phyloP scores from a whole-genome alignment of 768 basidiomycete genomes.

The Russula earlei region DNA sequence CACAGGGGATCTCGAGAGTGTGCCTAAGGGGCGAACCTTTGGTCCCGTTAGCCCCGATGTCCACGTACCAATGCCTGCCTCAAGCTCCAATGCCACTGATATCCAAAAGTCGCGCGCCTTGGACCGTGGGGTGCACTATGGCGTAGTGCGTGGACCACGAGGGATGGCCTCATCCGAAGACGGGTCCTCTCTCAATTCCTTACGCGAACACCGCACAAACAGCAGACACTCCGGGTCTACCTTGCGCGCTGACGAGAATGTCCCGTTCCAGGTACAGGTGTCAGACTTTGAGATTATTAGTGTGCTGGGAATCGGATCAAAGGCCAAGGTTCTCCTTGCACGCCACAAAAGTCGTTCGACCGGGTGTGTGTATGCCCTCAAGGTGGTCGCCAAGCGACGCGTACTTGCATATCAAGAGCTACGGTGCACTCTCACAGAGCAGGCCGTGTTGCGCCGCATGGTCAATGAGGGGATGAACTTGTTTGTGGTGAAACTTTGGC shows the following conservation, averaged over 20 bases:
- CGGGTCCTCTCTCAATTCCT: conserved; percentile 63
- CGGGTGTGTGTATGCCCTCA: conserved; percentile 85
- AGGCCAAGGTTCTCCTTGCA: conserved; percentile 92
- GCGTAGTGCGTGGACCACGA: conserved; percentile 24
- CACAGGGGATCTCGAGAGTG: conserved; percentile 81
- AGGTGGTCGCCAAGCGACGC: conserved; percentile 96
- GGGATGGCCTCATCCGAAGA: conserved; percentile 46
- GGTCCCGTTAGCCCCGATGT: conserved; percentile 82
- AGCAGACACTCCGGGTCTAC: conserved; percentile 47
- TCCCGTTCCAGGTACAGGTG: conserved; percentile 61
- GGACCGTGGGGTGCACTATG: conserved; percentile 33
- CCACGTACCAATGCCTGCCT: conserved; percentile 32
- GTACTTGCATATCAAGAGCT: conserved; percentile 95
- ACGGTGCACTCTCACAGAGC: conserved; percentile 93
- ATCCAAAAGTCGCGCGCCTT: not conserved
- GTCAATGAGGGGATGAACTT: conserved; percentile 82
- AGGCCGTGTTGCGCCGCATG: conserved; percentile 91
- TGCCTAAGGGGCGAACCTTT: conserved; percentile 77
- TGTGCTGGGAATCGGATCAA: conserved; percentile 94
- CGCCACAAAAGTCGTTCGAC: conserved; percentile 62
- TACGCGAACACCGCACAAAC: conserved; percentile 30
- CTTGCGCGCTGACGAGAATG: conserved; percentile 46
- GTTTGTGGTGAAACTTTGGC: conserved; percentile 93
- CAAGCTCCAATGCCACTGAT: conserved; percentile 7
- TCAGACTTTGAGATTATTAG: conserved; percentile 97